A percentile compares a stretch with the other conserved stretches of the same genome.
These are phyloP conservation scores for Candida quercuum DNA, from an alignment of 805 yeast genomes.

Conservation along the genomic window DNA sequence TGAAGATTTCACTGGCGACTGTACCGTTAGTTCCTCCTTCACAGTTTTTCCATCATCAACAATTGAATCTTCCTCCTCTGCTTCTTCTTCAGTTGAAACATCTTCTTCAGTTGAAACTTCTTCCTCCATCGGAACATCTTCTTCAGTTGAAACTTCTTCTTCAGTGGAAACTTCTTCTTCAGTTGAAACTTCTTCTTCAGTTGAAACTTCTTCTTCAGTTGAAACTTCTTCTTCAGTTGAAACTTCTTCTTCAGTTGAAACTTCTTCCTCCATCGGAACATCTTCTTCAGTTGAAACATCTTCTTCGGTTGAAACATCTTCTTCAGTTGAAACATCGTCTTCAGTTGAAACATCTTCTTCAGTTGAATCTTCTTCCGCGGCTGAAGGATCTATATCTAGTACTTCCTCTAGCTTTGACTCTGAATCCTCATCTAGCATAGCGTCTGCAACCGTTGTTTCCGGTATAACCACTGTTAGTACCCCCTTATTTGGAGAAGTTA, in stretches of 20 bases:
- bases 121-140: no score
- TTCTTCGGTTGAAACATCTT: not conserved
- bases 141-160: no score
- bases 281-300: not conserved
- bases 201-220: not conserved
- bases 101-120: not conserved
- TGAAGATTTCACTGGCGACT: slow-evolving; percentile 3
- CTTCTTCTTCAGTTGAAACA: not conserved
- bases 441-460: no score
- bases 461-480: no score
- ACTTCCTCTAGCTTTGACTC: no score
- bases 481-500: no score
- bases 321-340: no score
- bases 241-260: not conserved
- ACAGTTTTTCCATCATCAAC: not conserved
- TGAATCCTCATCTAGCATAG: no score
- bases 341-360: no score
- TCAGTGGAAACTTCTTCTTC: not conserved
- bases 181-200: not conserved
- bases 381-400: no score
- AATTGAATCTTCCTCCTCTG: not conserved
- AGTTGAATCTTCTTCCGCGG: no score
- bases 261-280: not conserved
- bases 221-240: not conserved
- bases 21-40: slow-evolving; percentile 1